Conservation (phyloP, 495 filamentous ascomycete genomes). For the Gamarada debralockiae region DNA sequence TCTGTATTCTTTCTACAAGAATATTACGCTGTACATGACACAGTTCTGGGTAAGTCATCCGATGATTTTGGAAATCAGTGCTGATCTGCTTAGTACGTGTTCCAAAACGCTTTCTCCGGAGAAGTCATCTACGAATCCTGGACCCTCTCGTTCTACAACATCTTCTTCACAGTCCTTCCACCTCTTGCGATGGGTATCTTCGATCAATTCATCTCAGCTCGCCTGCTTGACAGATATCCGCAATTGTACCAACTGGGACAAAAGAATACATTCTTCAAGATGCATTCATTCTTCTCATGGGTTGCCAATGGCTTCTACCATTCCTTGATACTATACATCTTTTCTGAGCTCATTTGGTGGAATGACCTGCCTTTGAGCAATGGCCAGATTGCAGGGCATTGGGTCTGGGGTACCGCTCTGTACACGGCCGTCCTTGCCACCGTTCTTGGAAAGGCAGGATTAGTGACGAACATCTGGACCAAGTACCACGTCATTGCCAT, state of each 20-base stretch:
- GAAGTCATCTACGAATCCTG: constrained; percentile 99
- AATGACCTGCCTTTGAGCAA: constrained; percentile 71
- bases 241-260: constrained; percentile 94
- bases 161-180: constrained; percentile 93
- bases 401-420: constrained; percentile 92
- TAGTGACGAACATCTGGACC: constrained; percentile 97
- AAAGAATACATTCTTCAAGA: constrained; percentile 87
- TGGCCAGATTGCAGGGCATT: constrained; percentile 81
- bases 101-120: constrained; percentile 97
- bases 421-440: constrained; percentile 90
- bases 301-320: constrained; percentile 93
- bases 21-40: constrained; percentile 97
- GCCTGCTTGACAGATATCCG: constrained; percentile 94
- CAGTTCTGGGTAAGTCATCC: constrained; percentile 73
- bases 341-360: constrained; percentile 75
- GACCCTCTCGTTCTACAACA: constrained; percentile 99
- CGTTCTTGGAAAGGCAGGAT: constrained; percentile 89
- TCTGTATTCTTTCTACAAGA: constrained; percentile 99
- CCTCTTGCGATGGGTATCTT: constrained; percentile 95
- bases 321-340: constrained; percentile 85
- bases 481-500: constrained; percentile 97
- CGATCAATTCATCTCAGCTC: constrained; percentile 95
- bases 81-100: constrained; percentile 58
- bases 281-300: constrained; percentile 90
- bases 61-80: constrained; percentile 51